Conservation (phyloP, 768 basidiomycete species). For the Hericium rajendrae region DNA sequence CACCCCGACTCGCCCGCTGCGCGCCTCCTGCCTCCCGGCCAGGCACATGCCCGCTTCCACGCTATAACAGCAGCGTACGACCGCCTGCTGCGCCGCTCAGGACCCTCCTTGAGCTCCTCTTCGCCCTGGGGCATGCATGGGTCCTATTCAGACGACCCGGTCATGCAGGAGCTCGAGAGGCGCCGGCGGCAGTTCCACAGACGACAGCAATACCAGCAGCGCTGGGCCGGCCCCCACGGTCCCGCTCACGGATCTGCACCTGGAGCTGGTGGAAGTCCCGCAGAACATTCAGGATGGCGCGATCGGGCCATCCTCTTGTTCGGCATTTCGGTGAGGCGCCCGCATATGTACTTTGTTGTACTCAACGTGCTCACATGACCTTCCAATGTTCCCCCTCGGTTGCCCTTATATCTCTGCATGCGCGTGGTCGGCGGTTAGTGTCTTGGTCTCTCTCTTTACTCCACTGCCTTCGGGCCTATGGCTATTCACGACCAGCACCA, state of each 20-base stretch:
- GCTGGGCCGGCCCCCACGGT: neutral
- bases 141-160: conserved; percentile 28
- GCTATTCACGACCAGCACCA: conserved; percentile 35
- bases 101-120: conserved; percentile 4
- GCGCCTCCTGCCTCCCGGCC: conserved; percentile 29
- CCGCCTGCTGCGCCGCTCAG: conserved; percentile 30
- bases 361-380: neutral
- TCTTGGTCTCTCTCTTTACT: conserved; percentile 32
- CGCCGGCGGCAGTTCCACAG: conserved; percentile 27
- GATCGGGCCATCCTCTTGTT: conserved; percentile 39
- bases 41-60: conserved; percentile 54
- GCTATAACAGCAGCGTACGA: conserved; percentile 59
- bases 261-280: too few species aligned
- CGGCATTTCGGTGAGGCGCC: conserved; percentile 32
- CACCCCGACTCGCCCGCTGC: conserved; percentile 57
- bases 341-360: neutral
- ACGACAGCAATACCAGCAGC: conserved; percentile 8
- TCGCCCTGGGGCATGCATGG: conserved; percentile 3
- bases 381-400: neutral
- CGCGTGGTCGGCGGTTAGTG: neutral
- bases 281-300: conserved; percentile 16
- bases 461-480: conserved; percentile 32
- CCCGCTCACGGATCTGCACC: too few species aligned
- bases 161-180: conserved; percentile 41
- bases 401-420: conserved; percentile 10